Evolutionary conservation across 1,284 basidiomycete genomes (phyloP), one percentile per base, ranked within the genome.

Genomic region (Cerioporus squamosus): DNA sequence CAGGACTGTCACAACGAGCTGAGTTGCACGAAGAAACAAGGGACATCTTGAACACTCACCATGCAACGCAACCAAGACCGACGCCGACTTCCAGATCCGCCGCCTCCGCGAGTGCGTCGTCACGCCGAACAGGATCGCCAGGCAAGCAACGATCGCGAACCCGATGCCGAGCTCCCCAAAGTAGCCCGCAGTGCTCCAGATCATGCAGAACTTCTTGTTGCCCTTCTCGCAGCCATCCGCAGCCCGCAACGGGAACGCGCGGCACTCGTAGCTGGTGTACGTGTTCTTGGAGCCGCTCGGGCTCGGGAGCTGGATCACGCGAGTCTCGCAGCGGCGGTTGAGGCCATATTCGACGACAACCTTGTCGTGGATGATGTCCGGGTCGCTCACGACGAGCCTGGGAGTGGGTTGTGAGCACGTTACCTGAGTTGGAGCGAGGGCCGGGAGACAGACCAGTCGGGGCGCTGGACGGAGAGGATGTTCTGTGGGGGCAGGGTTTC

Each of bases 1-100:
- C n/a, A 77, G 54, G 22, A 85, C 88, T 88, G 53, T 8, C 26
- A 5, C 5, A 29, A 29, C 26, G 26, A 29, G 9, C 26, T 29
- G 26, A 29, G 26, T 29, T 29, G 26, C 9, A 29, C 26, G 26
- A 29, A 29, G 6, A 5, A 29, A 29, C 26, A 29, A 29, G 26
- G 9, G 18, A 39, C 38, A 6, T 9, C 8, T 17, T 17, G 38
- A 14, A 5, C n/a, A 59, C 79, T 15, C 68, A 88, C 88, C 81
- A 65, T 88, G 85, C 20, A 90, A 66, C 9, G 82, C 71, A 10
- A 89, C 76, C 14, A 92, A 71, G 12, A 81, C 84, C 12, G 87
- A 87, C 5, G 87, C 84, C 3, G 82, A 85, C 68, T 81, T 84
- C 90, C 90, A 92, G 44, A 91, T 86, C 60, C 90, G 81, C 58